phyloP scores from a whole-genome alignment of 2,329 filamentous ascomycete species.

The Emmonsia crescens region DNA sequence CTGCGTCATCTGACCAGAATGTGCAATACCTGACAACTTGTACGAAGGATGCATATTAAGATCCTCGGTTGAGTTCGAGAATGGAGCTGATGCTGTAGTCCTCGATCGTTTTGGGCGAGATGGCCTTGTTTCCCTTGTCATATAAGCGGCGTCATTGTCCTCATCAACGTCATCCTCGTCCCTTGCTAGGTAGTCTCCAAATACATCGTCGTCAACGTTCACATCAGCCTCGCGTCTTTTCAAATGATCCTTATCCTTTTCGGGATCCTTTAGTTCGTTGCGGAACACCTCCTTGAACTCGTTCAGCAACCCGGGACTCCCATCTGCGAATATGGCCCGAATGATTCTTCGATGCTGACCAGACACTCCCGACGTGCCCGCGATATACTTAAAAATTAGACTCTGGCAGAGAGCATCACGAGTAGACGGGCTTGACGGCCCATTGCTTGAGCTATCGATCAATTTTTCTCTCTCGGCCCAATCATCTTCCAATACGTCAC shows the following conservation, averaged over 20 bases:
- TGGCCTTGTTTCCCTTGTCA: conserved; percentile 11
- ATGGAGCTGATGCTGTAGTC: conserved; percentile 5
- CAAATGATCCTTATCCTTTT: conserved; percentile 19
- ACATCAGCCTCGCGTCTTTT: conserved; percentile 33
- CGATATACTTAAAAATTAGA: conserved; percentile 35
- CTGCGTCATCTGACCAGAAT: conserved; percentile 17
- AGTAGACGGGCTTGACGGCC: background rate
- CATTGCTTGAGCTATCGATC: conserved; percentile 5
- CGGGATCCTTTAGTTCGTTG: conserved; percentile 32
- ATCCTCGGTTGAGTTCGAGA: background rate
- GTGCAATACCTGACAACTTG: conserved; percentile 9
- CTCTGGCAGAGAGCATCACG: conserved; percentile 21
- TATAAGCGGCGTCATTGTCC: conserved; percentile 6
- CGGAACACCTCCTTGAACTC: conserved; percentile 38
- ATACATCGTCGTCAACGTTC: conserved; percentile 36
- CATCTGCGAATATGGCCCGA: conserved; percentile 39
- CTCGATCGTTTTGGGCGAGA: conserved; percentile 26
- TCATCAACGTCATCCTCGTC: conserved; percentile 28
- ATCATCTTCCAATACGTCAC: conserved; percentile 35
- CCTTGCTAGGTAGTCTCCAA: conserved; percentile 34
- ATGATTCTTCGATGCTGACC: conserved; percentile 33
- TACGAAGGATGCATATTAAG: conserved; percentile 4
- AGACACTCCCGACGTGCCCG: conserved; percentile 18
- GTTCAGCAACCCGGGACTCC: conserved; percentile 23
- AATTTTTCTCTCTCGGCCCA: conserved; percentile 27